Percentiles rank a stretch among this genome's conserved stretches.
These are phyloP conservation scores for Plectranthus barbatus DNA, from an alignment of 257 asterid species.

Conservation along the genomic window DNA sequence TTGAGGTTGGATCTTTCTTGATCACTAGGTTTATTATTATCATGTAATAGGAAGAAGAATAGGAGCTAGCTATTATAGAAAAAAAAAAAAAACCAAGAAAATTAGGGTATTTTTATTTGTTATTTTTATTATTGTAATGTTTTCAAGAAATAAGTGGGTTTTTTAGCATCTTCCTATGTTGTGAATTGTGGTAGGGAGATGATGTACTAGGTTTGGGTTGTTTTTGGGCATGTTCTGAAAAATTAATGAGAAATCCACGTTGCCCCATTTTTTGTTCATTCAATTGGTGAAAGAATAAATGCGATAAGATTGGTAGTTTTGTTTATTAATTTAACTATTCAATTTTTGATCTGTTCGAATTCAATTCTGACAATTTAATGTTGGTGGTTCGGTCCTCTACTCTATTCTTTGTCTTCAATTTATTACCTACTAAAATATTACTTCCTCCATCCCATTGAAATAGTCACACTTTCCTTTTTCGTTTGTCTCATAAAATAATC, in stretches of 20 bases:
- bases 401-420: no score
- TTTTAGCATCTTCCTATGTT: neutral
- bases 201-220: neutral
- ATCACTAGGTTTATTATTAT: neutral
- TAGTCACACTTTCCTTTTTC: no score
- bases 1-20: conserved; percentile 3
- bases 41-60: conserved; percentile 8
- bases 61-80: no score
- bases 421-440: no score
- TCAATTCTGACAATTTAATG: conserved; percentile 11
- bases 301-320: conserved; percentile 23
- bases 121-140: neutral
- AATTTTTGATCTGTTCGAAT: conserved; percentile 4
- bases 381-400: no score
- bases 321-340: conserved; percentile 3
- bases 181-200: neutral
- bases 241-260: conserved; percentile 8
- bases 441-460: no score
- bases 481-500: no score
- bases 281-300: conserved; percentile 19
- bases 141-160: conserved; percentile 19
- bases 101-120: conserved; percentile 1
- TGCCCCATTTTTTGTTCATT: conserved; percentile 13
- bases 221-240: conserved; percentile 6
- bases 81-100: conserved; percentile 13